phyloP scores from a whole-genome alignment of 371 early-diverging fungal species.

The Mortierella sp. region DNA sequence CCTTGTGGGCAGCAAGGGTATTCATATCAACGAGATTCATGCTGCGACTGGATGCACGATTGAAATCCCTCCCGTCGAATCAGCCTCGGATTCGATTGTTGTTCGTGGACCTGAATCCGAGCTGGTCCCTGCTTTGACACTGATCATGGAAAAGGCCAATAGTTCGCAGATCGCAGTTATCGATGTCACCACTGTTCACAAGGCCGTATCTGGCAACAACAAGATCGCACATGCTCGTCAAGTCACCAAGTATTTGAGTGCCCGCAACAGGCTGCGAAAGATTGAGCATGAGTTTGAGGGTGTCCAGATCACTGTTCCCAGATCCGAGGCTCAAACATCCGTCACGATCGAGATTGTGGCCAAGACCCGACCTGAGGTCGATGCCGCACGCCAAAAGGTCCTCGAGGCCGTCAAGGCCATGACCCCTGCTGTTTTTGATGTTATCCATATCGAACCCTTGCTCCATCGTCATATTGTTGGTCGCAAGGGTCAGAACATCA shows the following conservation, averaged over 20 bases:
- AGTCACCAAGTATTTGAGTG: slow-evolving; percentile 70
- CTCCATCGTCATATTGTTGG: slow-evolving; percentile 84
- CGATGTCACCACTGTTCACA: slow-evolving; percentile 65
- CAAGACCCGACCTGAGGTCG: slow-evolving; percentile 63
- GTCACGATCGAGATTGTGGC: slow-evolving; percentile 73
- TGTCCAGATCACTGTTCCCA: slow-evolving; percentile 68
- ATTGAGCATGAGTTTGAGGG: slow-evolving; percentile 70
- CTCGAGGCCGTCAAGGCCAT: slow-evolving; percentile 56
- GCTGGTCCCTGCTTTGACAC: slow-evolving; percentile 72
- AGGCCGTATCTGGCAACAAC: slow-evolving; percentile 50
- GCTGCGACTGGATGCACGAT: slow-evolving; percentile 86
- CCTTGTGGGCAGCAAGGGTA: slow-evolving; percentile 86
- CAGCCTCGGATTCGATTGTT: slow-evolving; percentile 77
- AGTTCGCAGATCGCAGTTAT: slow-evolving; percentile 64
- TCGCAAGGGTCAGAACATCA: slow-evolving; percentile 81
- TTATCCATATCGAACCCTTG: slow-evolving; percentile 80
- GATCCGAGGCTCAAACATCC: slow-evolving; percentile 34
- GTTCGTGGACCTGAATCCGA: slow-evolving; percentile 83
- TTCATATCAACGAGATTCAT: slow-evolving; percentile 80
- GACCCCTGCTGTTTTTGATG: slow-evolving; percentile 62
- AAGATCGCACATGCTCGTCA: slow-evolving; percentile 67
- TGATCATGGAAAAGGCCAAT: slow-evolving; percentile 84
- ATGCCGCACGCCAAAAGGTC: slow-evolving; percentile 65
- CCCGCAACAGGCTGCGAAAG: slow-evolving; percentile 67
- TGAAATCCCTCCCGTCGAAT: slow-evolving; percentile 75